A percentile compares a stretch with the other conserved stretches of the same genome.
Evolutionary conservation across 305 asterid species (phyloP).

Genomic region (Fraxinus paxiana): DNA sequence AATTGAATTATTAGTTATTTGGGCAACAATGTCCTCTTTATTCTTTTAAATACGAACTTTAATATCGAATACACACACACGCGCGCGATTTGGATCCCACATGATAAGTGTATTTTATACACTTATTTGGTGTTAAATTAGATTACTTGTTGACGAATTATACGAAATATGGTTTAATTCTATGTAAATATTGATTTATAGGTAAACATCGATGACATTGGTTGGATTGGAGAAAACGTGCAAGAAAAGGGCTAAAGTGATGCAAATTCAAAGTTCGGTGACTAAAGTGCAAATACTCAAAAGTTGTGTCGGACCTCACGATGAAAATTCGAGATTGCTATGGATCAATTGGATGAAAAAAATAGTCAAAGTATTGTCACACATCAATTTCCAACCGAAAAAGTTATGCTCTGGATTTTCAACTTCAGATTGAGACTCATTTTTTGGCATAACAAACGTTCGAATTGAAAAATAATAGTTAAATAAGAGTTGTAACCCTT

Average conservation of each 20-base stretch:
- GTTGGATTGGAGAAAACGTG: not conserved
- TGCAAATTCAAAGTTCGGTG: not conserved
- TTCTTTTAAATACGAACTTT: too few relatives aligned
- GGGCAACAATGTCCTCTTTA: too few relatives aligned
- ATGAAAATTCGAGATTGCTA: not conserved
- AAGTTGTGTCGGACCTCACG: not conserved
- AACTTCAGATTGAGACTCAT: not conserved
- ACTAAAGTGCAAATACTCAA: not conserved
- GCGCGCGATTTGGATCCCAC: not conserved
- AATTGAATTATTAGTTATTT: not conserved
- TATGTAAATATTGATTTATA: not conserved
- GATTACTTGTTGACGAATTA: not conserved
- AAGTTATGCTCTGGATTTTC: not conserved
- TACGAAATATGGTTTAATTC: not conserved
- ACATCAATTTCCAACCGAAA: not conserved
- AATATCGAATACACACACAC: too few relatives aligned
- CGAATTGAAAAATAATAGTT: not conserved
- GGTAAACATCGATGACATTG: not conserved
- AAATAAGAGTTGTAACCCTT: not conserved
- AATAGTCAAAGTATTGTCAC: not conserved
- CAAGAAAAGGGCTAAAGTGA: not conserved
- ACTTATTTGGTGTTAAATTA: too few relatives aligned
- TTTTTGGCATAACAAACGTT: not conserved
- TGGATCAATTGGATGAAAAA: not conserved
- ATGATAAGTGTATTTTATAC: not conserved